Evolutionary conservation across 495 filamentous ascomycete species (phyloP), one percentile per base, ranked within the genome.

Genomic region (Penicillium bialowiezense): DNA sequence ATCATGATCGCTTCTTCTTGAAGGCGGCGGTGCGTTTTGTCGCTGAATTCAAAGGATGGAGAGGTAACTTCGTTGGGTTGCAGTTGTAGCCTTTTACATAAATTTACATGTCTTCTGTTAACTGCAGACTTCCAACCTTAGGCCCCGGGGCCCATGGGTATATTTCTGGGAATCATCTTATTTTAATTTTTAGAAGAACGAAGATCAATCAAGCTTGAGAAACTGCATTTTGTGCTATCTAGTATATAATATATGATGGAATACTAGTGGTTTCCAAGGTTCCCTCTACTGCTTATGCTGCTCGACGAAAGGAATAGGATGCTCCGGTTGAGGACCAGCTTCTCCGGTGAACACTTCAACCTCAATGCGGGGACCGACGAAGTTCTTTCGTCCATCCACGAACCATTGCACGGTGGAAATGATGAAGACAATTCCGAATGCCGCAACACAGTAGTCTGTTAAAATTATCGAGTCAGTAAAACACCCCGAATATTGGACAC

Each of bases 21-120:
- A 87, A 82, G 59, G 84, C 88, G 10, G 91, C 90, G 2, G 81
- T 91, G 15, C 81, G 82, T 59, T 90, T 96, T 69, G 84, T 76
- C 0, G 82, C 86, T 44, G 88, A 87, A 44, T 96, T 96, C 63
- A 67, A 75, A 41, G 84, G 82, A 0, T 97, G 93, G 92, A 74
- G 73, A 44, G 79, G 79, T 0, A 32, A 48, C 15, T 84, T 81
- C 70, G 68, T 65, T 21, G 71, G 43, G 54, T 42, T 19, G 14
- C 35, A 40, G 5, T n/a, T 39, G 12, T 48, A 48, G 36, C 15
- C 1, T 23, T n/a, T 47, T 1, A 19, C 23, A 26, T 26, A 4
- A 26, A 3, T 26, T 26, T 4, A 26, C 4, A 26, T 26, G n/a
- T n/a, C n/a, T n/a, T n/a, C n/a, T n/a, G n/a, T n/a, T n/a, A n/a